Conservation (phyloP, 2,329 filamentous ascomycete genomes). For the Metarhizium humberi region DNA sequence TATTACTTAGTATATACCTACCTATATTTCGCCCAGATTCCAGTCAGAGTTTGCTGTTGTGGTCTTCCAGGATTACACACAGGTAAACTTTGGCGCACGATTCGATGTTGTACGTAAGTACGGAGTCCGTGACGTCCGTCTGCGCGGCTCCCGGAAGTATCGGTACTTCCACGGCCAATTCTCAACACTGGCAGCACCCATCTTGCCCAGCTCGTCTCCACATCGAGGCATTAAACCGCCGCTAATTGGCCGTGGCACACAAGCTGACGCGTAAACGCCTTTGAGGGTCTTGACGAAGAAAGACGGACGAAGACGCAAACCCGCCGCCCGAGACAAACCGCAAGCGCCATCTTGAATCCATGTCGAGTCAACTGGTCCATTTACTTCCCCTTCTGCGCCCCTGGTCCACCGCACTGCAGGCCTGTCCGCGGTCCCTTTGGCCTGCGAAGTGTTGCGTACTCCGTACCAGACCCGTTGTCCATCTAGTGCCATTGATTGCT, state of each 20-base stretch:
- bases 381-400: background rate
- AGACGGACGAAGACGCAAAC: slow-evolving; percentile 3
- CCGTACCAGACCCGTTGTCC: background rate
- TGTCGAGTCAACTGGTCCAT: too few species aligned
- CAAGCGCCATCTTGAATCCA: too few species aligned
- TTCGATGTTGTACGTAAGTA: too few species aligned
- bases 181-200: slow-evolving; percentile 1
- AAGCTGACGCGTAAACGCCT: slow-evolving; percentile 29
- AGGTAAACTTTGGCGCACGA: too few species aligned
- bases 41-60: too few species aligned
- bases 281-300: background rate
- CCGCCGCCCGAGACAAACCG: background rate
- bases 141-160: background rate
- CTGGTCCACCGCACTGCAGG: background rate
- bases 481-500: background rate
- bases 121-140: background rate
- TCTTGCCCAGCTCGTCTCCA: slow-evolving; percentile 6
- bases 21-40: too few species aligned
- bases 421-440: background rate
- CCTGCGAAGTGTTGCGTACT: too few species aligned
- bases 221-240: slow-evolving; percentile 1
- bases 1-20: too few species aligned
- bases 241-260: slow-evolving; percentile 20
- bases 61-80: too few species aligned
- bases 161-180: slow-evolving; percentile 1